Percentiles rank a stretch among this genome's conserved stretches.
Conservation (phyloP, 2,329 filamentous ascomycete species). For the Colletotrichum lini region DNA sequence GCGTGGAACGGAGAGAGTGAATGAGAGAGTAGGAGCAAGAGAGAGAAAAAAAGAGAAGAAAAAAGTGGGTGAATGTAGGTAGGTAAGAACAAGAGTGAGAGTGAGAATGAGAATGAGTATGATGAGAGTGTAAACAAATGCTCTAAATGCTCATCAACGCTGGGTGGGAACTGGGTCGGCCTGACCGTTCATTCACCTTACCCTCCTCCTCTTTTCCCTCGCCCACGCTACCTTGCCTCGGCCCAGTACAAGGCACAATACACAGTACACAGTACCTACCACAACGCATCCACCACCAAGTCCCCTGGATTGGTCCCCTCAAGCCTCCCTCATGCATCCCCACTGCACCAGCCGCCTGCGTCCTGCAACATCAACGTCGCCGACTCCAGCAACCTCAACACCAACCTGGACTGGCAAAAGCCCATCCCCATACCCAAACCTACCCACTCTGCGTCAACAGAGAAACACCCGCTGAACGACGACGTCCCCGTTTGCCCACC, state of each 20-base stretch:
- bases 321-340: conserved; percentile 34
- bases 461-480: background rate
- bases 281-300: background rate
- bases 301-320: background rate
- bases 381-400: conserved; percentile 24
- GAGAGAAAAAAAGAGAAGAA: background rate
- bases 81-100: no score
- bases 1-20: no score
- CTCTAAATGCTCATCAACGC: no score
- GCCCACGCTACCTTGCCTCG: no score
- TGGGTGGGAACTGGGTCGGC: background rate
- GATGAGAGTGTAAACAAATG: no score
- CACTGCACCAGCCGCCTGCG: conserved; percentile 18
- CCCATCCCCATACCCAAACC: background rate
- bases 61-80: no score
- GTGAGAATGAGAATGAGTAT: no score
- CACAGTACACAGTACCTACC: no score
- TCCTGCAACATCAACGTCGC: conserved; percentile 33
- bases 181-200: no score
- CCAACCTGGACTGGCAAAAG: conserved; percentile 9
- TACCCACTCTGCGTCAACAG: background rate
- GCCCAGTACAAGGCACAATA: no score
- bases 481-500: background rate
- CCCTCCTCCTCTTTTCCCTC: no score
- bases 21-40: background rate